Evolutionary conservation across 441 rosid species (phyloP).

Genomic region (Erodium moschatum): DNA sequence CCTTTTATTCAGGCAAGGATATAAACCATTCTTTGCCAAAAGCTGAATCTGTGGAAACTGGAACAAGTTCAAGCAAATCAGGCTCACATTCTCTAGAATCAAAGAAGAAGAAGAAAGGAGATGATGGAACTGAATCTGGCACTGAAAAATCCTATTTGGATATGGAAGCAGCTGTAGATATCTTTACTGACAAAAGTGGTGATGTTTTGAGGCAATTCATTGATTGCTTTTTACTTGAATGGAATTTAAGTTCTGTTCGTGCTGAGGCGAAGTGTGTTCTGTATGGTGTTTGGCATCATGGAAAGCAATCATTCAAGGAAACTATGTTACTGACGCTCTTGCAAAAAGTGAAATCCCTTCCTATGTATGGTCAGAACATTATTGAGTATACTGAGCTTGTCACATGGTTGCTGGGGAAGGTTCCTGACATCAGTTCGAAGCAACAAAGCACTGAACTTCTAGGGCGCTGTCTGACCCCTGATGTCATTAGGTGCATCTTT

Average conservation of each 20-base stretch:
- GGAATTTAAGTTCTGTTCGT: conserved; percentile 97
- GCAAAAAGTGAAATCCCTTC: conserved; percentile 67
- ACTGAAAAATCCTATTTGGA: conserved; percentile 82
- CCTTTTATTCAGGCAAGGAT: conserved; percentile 94
- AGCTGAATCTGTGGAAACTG: conserved; percentile 64
- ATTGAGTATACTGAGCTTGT: conserved; percentile 92
- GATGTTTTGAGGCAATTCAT: conserved; percentile 85
- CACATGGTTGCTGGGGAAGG: conserved; percentile 76
- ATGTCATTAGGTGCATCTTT: conserved; percentile 74
- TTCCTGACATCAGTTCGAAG: conserved; percentile 72
- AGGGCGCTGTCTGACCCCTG: conserved; percentile 78
- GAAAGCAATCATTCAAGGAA: conserved; percentile 79
- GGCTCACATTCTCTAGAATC: conserved; percentile 64
- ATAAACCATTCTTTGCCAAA: conserved; percentile 53
- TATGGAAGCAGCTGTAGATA: conserved; percentile 84
- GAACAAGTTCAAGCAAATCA: conserved; percentile 57
- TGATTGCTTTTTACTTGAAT: conserved; percentile 89
- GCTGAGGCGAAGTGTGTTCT: conserved; percentile 85
- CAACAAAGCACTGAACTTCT: conserved; percentile 62
- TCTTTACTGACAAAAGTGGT: conserved; percentile 67
- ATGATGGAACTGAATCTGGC: conserved; percentile 82
- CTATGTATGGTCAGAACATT: conserved; percentile 96
- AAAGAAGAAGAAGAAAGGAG: conserved; percentile 95
- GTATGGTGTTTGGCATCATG: conserved; percentile 98
- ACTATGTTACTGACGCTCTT: conserved; percentile 57